Percentiles rank a stretch among this genome's conserved stretches.
Evolutionary conservation across 352 stramenopile genomes (phyloP).

Genomic region (Globisporangium acanthophoron): DNA sequence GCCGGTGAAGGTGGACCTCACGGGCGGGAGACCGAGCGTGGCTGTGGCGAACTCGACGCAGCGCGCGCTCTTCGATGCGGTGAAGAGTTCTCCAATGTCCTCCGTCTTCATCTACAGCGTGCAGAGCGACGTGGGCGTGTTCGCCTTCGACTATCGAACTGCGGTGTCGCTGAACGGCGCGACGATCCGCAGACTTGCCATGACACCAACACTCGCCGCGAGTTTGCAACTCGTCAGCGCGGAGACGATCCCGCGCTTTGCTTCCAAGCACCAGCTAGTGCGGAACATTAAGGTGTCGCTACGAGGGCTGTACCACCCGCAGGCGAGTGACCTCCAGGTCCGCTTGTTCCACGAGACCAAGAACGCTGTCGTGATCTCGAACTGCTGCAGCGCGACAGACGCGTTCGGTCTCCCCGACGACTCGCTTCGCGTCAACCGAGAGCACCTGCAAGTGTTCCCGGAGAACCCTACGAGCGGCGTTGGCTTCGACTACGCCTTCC

Average conservation of each 20-base stretch:
- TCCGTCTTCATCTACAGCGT: slow-evolving; percentile 56
- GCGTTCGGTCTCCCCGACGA: slow-evolving; percentile 40
- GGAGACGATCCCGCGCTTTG: slow-evolving; percentile 27
- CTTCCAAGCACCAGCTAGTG: slow-evolving; percentile 57
- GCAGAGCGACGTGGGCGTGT: slow-evolving; percentile 18
- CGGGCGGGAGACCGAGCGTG: slow-evolving; percentile 27
- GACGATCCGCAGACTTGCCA: slow-evolving; percentile 37
- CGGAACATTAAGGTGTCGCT: slow-evolving; percentile 44
- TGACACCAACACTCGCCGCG: slow-evolving; percentile 27
- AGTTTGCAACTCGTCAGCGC: slow-evolving; percentile 31
- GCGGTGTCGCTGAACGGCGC: slow-evolving; percentile 43
- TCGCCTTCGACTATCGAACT: slow-evolving; percentile 39
- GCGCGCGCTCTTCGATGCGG: slow-evolving; percentile 30
- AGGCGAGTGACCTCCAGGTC: slow-evolving; percentile 44
- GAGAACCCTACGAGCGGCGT: slow-evolving; percentile 54
- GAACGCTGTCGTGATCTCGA: slow-evolving; percentile 33
- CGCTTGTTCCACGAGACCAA: slow-evolving; percentile 44
- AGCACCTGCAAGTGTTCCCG: slow-evolving; percentile 31
- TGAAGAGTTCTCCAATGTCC: slow-evolving; percentile 27
- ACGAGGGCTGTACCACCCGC: slow-evolving; percentile 60
- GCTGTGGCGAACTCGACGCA: slow-evolving; percentile 30
- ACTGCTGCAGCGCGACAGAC: slow-evolving; percentile 32
- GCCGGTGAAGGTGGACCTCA: slow-evolving; percentile 30
- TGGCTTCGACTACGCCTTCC: slow-evolving; percentile 69
- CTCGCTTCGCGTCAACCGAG: slow-evolving; percentile 32